These are phyloP conservation scores for Prillingera fragicola DNA, from an alignment of 1,284 basidiomycete genomes.

Conservation along the genomic window DNA sequence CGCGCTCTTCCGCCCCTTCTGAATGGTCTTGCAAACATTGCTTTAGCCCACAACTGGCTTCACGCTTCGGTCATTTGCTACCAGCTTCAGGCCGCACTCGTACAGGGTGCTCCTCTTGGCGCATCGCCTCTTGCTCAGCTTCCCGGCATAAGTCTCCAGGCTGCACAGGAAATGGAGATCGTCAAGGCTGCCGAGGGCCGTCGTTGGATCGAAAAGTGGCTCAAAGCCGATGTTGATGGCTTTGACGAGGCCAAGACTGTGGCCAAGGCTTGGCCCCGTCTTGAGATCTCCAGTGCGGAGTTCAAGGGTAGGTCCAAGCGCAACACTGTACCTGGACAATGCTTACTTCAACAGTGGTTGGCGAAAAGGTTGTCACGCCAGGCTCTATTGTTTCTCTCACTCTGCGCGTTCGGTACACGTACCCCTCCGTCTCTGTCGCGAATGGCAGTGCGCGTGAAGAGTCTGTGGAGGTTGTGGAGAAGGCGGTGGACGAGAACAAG, in stretches of 20 bases:
- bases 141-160: conserved; percentile 58
- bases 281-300: conserved; percentile 75
- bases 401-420: conserved; percentile 56
- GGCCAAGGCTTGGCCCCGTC: conserved; percentile 63
- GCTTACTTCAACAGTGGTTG: conserved; percentile 61
- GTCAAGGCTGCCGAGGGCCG: conserved; percentile 53
- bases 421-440: conserved; percentile 15
- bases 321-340: too few species aligned
- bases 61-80: conserved; percentile 69
- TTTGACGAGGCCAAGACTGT: conserved; percentile 63
- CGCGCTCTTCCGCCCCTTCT: conserved; percentile 68
- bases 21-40: conserved; percentile 75
- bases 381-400: conserved; percentile 83
- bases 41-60: conserved; percentile 88
- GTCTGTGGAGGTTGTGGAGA: conserved; percentile 26
- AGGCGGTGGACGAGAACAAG: conserved; percentile 50
- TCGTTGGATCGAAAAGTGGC: conserved; percentile 51
- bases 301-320: conserved; percentile 67
- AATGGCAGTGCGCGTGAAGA: conserved; percentile 18
- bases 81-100: conserved; percentile 75
- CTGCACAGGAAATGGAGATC: conserved; percentile 52
- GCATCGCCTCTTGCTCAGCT: conserved; percentile 62
- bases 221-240: conserved; percentile 54
- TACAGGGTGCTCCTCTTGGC: conserved; percentile 72
- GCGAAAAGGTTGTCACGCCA: conserved; percentile 81